Evolutionary conservation across 78 protist genomes (phyloP).

Genomic region (Salpingoeca rosetta): DNA sequence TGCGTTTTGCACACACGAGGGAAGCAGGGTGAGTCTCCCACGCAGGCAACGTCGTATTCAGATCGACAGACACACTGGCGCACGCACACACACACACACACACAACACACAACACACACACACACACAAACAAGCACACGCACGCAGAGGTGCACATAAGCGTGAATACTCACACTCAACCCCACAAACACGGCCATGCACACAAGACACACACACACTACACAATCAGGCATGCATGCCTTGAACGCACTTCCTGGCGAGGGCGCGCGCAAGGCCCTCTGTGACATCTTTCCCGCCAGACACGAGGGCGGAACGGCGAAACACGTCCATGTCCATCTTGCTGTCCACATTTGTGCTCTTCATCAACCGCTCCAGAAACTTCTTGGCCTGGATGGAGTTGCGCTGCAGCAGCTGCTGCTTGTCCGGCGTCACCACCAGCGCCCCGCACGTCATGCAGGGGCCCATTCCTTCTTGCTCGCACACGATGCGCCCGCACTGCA

Average conservation of each 20-base stretch:
- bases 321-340: not conserved
- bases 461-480: conserved; percentile 53
- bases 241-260: no score
- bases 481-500: conserved; percentile 39
- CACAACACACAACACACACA: no score
- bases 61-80: not conserved
- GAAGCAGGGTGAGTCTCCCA: no score
- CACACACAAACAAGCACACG: no score
- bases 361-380: not conserved
- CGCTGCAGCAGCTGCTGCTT: not conserved
- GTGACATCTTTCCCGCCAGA: no score
- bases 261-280: no score
- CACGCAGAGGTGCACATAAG: no score
- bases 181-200: no score
- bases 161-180: no score
- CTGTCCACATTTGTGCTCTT: not conserved
- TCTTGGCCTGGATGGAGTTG: not conserved
- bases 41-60: not conserved
- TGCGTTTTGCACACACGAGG: no score
- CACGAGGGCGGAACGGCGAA: not conserved
- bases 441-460: conserved; percentile 37
- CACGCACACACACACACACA: not conserved
- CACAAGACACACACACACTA: not conserved
- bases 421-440: not conserved
- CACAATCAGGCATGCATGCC: no score